Percentiles rank a stretch among this genome's conserved stretches.
Evolutionary conservation across 495 filamentous ascomycete genomes (phyloP).

Genomic region (Parathielavia hyrcaniae): DNA sequence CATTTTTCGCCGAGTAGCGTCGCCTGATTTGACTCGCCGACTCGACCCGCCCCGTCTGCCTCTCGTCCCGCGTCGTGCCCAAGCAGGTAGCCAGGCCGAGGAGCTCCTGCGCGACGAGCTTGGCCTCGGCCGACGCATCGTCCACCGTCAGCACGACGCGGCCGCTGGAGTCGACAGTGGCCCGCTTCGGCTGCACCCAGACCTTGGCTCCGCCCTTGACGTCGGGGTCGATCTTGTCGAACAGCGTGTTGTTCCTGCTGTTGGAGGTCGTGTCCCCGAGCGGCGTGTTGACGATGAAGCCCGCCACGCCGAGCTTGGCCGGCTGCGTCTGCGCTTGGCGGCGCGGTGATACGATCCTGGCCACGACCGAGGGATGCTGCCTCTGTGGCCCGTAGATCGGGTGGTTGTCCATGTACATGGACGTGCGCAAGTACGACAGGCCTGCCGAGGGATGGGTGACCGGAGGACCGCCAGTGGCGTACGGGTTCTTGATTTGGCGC

Average conservation of each 20-base stretch:
- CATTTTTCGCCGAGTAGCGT: neutral
- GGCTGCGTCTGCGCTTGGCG: slow-evolving; percentile 9
- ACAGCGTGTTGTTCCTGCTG: slow-evolving; percentile 24
- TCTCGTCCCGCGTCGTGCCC: slow-evolving; percentile 21
- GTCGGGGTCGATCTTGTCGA: slow-evolving; percentile 48
- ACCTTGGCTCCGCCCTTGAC: slow-evolving; percentile 61
- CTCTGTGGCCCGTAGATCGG: slow-evolving; percentile 73
- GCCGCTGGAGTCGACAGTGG: slow-evolving; percentile 55
- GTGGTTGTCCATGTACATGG: slow-evolving; percentile 67
- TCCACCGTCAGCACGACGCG: slow-evolving; percentile 47
- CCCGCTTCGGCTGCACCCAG: slow-evolving; percentile 52
- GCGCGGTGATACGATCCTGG: slow-evolving; percentile 60
- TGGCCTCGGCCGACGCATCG: slow-evolving; percentile 40
- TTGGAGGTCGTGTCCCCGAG: slow-evolving; percentile 30
- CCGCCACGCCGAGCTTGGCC: slow-evolving; percentile 43
- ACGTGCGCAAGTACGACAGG: slow-evolving; percentile 72
- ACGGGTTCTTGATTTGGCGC: slow-evolving; percentile 36
- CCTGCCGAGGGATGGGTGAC: slow-evolving; percentile 89
- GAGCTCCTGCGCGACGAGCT: slow-evolving; percentile 48
- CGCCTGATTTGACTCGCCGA: neutral
- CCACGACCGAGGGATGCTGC: slow-evolving; percentile 55
- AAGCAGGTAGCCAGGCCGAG: slow-evolving; percentile 32
- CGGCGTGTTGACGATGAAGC: slow-evolving; percentile 39
- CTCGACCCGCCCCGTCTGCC: slow-evolving; percentile 1
- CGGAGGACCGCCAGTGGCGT: slow-evolving; percentile 59